Conservation (phyloP, 176 grass and related monocot genomes). For the Areca catechu region DNA sequence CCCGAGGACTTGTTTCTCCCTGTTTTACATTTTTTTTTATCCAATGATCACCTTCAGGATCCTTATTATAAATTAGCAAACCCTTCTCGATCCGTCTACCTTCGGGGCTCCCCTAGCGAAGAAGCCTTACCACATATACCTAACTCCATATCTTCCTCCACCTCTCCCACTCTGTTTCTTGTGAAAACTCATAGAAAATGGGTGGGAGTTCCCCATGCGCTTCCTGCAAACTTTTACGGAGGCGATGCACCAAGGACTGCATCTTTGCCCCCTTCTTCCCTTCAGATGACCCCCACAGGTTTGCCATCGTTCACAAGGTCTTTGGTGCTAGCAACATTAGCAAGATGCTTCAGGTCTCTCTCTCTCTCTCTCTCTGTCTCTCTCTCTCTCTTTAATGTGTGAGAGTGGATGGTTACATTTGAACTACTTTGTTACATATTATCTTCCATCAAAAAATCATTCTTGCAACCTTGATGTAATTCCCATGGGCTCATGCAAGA, state of each 20-base stretch:
- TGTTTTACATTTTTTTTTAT: background rate
- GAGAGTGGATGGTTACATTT: too few relatives aligned
- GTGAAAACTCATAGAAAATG: background rate
- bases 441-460: too few relatives aligned
- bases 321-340: conserved; percentile 16
- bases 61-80: conserved; percentile 1
- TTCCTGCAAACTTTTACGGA: conserved; percentile 15
- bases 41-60: too few relatives aligned
- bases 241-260: conserved; percentile 15
- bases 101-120: background rate
- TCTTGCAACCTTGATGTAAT: too few relatives aligned
- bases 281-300: conserved; percentile 15
- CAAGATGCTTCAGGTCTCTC: conserved; percentile 18
- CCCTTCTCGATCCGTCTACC: background rate
- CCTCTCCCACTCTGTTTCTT: background rate
- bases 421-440: too few relatives aligned
- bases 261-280: conserved; percentile 18
- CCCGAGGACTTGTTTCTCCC: conserved; percentile 9
- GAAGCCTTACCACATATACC: background rate
- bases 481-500: too few relatives aligned
- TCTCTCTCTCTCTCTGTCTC: background rate
- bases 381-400: background rate
- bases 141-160: background rate
- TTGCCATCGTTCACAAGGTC: conserved; percentile 15
- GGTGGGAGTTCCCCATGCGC: conserved; percentile 10